Evolutionary conservation across 805 yeast genomes (phyloP).

Genomic region (Ogataea trehalophila): DNA sequence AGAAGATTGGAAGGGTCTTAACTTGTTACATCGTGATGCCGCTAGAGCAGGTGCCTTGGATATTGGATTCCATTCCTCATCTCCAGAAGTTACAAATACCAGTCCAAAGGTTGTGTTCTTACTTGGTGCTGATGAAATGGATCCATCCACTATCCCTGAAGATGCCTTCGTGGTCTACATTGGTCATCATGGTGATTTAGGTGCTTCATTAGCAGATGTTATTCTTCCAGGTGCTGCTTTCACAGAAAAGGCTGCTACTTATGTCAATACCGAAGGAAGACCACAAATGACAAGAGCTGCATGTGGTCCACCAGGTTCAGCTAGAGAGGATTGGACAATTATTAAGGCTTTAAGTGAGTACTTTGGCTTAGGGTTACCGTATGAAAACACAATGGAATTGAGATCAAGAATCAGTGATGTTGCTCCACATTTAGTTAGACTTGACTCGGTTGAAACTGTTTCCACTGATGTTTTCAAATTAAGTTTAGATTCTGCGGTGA

Average conservation of each 20-base stretch:
- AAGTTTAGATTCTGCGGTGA: slow-evolving; percentile 44
- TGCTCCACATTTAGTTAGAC: slow-evolving; percentile 76
- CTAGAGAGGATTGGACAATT: slow-evolving; percentile 91
- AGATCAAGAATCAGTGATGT: slow-evolving; percentile 68
- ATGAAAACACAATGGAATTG: slow-evolving; percentile 64
- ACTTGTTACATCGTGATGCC: slow-evolving; percentile 78
- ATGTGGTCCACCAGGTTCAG: slow-evolving; percentile 80
- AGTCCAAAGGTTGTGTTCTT: slow-evolving; percentile 73
- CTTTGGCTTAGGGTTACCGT: slow-evolving; percentile 64
- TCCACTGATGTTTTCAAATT: slow-evolving; percentile 50
- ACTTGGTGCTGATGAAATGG: slow-evolving; percentile 79
- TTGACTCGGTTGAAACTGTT: slow-evolving; percentile 69
- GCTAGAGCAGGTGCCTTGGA: slow-evolving; percentile 86
- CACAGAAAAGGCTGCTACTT: slow-evolving; percentile 82
- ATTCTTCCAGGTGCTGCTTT: slow-evolving; percentile 83
- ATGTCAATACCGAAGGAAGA: slow-evolving; percentile 87
- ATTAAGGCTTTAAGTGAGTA: slow-evolving; percentile 79
- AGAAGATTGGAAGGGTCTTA: slow-evolving; percentile 77
- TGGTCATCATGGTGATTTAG: slow-evolving; percentile 89
- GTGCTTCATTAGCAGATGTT: slow-evolving; percentile 86
- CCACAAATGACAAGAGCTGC: slow-evolving; percentile 84
- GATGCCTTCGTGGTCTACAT: slow-evolving; percentile 87
- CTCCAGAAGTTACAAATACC: slow-evolving; percentile 40
- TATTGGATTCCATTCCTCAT: slow-evolving; percentile 62
- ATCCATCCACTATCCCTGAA: slow-evolving; percentile 63